phyloP scores from a whole-genome alignment of 345 rosid species.

The Isatis tinctoria region DNA sequence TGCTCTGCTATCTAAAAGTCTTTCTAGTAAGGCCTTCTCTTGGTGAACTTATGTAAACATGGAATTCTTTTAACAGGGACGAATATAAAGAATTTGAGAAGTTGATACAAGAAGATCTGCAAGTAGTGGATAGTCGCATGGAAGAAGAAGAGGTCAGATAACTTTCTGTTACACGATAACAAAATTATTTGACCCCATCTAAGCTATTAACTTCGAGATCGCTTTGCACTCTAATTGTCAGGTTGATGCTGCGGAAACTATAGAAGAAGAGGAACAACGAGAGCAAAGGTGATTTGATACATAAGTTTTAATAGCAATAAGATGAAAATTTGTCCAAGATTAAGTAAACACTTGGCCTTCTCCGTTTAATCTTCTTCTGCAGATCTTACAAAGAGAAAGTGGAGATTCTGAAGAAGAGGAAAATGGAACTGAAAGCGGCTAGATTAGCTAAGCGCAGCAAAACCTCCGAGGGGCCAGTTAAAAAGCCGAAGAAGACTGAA shows the following conservation, averaged over 20 bases:
- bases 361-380: conserved; percentile 2
- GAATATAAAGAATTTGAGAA: conserved; percentile 96
- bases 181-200: neutral
- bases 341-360: neutral
- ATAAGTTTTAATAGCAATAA: neutral
- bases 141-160: conserved; percentile 91
- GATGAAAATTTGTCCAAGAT: neutral
- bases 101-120: conserved; percentile 85
- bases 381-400: conserved; percentile 64
- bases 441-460: conserved; percentile 53
- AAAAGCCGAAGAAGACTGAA: conserved; percentile 27
- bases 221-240: conserved; percentile 28
- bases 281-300: conserved; percentile 66
- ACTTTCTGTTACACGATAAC: neutral
- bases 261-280: conserved; percentile 68
- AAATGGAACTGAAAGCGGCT: conserved; percentile 61
- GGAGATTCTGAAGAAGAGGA: conserved; percentile 60
- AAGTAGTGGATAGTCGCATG: conserved; percentile 80
- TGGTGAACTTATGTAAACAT: neutral
- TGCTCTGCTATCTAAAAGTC: neutral
- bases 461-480: conserved; percentile 32
- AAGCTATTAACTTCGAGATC: neutral
- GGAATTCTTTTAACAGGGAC: conserved; percentile 41
- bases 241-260: conserved; percentile 96
- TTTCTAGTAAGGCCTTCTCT: neutral